Conservation (phyloP, 2,329 filamentous ascomycete genomes). For the Aspergillus clavatus region DNA sequence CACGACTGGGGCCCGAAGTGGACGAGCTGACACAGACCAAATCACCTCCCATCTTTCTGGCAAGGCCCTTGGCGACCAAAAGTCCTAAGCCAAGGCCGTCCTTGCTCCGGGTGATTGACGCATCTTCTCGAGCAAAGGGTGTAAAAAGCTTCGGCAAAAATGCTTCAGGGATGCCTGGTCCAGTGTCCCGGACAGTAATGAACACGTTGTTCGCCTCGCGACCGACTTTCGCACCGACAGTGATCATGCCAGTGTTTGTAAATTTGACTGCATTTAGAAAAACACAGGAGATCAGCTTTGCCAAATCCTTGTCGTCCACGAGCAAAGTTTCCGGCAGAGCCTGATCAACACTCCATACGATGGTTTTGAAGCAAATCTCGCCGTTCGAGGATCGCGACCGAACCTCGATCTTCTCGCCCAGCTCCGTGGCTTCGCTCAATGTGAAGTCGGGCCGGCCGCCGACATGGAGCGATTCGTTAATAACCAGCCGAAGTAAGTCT, state of each 20-base stretch:
- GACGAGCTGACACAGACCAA: constrained; percentile 60
- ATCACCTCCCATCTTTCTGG: constrained; percentile 64
- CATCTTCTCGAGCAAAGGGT: constrained; percentile 64
- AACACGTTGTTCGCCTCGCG: constrained; percentile 51
- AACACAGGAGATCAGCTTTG: constrained; percentile 60
- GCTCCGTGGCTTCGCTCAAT: constrained; percentile 39
- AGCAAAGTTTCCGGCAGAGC: constrained; percentile 44
- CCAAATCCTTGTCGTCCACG: constrained; percentile 59
- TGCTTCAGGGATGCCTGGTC: constrained; percentile 62
- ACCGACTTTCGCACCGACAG: constrained; percentile 51
- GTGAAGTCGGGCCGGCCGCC: constrained; percentile 46
- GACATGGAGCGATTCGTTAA: constrained; percentile 46
- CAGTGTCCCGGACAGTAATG: constrained; percentile 61
- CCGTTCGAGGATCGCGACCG: constrained; percentile 43
- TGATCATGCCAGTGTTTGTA: constrained; percentile 60
- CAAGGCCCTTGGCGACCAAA: constrained; percentile 67
- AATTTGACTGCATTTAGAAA: constrained; percentile 67
- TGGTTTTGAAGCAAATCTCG: constrained; percentile 40
- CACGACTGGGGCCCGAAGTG: constrained; percentile 55
- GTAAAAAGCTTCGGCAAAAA: constrained; percentile 65
- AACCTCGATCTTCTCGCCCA: constrained; percentile 45
- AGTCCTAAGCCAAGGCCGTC: constrained; percentile 66
- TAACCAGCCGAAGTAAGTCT: constrained; percentile 43
- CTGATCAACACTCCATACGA: constrained; percentile 46
- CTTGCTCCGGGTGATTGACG: constrained; percentile 61